Percentiles rank a stretch among this genome's conserved stretches.
Evolutionary conservation across 2,329 filamentous ascomycete species (phyloP).

Genomic region (Chaetomium sp.): DNA sequence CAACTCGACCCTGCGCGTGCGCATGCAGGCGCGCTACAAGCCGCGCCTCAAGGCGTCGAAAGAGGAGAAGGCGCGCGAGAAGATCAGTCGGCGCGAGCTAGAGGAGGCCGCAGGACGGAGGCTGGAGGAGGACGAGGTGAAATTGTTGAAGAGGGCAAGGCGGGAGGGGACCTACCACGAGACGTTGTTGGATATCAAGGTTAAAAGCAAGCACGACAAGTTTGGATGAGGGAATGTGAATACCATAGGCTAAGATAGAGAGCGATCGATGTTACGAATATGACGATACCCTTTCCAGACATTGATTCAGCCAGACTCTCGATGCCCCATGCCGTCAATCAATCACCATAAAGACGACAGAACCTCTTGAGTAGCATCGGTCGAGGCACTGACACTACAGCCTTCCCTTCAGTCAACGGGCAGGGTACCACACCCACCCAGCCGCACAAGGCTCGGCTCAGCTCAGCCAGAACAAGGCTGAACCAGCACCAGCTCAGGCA

Average conservation of each 20-base stretch:
- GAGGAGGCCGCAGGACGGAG: conserved; percentile 77
- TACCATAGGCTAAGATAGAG: neutral
- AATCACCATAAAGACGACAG: neutral
- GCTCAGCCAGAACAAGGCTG: neutral
- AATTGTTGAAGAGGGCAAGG: conserved; percentile 76
- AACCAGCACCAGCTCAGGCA: neutral
- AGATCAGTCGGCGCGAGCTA: conserved; percentile 82
- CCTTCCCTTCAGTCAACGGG: neutral
- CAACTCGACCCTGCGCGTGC: conserved; percentile 73
- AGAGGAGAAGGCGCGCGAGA: conserved; percentile 80
- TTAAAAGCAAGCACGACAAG: conserved; percentile 93
- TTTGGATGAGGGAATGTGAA: conserved; percentile 51
- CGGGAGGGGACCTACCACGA: conserved; percentile 90
- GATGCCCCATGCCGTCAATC: neutral
- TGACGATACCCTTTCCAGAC: neutral
- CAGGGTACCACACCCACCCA: neutral
- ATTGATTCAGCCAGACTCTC: neutral
- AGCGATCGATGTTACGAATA: neutral
- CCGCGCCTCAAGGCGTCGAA: conserved; percentile 76
- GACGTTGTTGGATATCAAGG: conserved; percentile 78
- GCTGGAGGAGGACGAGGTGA: conserved; percentile 84
- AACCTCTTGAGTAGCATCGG: neutral
- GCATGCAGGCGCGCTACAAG: conserved; percentile 96
- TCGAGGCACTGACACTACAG: neutral
- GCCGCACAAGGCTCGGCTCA: neutral